Evolutionary conservation across 371 early-diverging fungal genomes (phyloP).

Genomic region (Actinomucor elegans): DNA sequence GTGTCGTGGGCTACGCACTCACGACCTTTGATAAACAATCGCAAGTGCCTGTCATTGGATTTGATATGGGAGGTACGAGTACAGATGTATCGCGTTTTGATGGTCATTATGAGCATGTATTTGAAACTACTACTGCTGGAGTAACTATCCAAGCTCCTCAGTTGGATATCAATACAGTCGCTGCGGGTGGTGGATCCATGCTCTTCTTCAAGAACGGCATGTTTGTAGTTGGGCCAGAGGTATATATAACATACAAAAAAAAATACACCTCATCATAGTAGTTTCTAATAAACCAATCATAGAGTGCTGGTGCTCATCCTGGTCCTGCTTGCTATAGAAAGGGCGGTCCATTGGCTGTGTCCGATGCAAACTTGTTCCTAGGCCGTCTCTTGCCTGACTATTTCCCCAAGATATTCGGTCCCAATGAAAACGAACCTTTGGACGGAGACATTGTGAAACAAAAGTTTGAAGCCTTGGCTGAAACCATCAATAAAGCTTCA

Average conservation of each 20-base stretch:
- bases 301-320: slow-evolving; percentile 93
- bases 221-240: slow-evolving; percentile 93
- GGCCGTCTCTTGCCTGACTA: slow-evolving; percentile 86
- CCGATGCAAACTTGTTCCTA: slow-evolving; percentile 91
- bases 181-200: slow-evolving; percentile 96
- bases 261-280: no score
- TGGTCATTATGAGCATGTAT: slow-evolving; percentile 90
- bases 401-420: slow-evolving; percentile 95
- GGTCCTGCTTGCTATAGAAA: slow-evolving; percentile 94
- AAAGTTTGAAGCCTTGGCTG: slow-evolving; percentile 67
- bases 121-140: slow-evolving; percentile 93
- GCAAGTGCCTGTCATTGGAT: slow-evolving; percentile 82
- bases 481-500: slow-evolving; percentile 59
- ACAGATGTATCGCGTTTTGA: slow-evolving; percentile 95
- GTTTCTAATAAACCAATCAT: no score
- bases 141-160: slow-evolving; percentile 95
- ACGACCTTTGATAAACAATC: slow-evolving; percentile 68
- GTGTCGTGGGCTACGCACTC: slow-evolving; percentile 91
- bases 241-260: no score
- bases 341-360: slow-evolving; percentile 89
- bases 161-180: slow-evolving; percentile 93
- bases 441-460: slow-evolving; percentile 65
- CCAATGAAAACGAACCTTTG: slow-evolving; percentile 80
- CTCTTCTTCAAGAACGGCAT: slow-evolving; percentile 91
- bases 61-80: slow-evolving; percentile 96